Evolutionary conservation across 202 grass and related monocot species (phyloP).

Genomic region (Setaria viridis): DNA sequence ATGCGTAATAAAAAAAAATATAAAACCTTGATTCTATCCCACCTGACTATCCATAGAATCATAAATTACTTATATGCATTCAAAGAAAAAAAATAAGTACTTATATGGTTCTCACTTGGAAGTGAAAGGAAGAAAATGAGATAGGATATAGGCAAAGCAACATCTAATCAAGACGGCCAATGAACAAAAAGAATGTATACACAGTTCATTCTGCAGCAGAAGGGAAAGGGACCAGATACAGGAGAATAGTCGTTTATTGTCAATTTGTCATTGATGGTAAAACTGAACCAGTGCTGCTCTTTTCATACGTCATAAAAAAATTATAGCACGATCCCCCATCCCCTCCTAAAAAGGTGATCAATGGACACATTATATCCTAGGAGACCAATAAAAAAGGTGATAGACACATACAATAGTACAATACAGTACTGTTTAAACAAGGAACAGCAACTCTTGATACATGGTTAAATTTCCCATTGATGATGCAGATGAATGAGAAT

Average conservation of each 20-base stretch:
- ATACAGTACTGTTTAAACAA: not conserved
- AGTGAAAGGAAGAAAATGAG: not conserved
- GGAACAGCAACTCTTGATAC: not conserved
- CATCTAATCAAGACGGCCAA: not conserved
- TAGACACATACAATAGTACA: not conserved
- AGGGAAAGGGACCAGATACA: conserved; percentile 32
- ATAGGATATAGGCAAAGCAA: not conserved
- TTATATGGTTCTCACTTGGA: not conserved
- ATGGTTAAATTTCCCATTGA: not conserved
- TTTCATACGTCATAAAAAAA: conserved; percentile 16
- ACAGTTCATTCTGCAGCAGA: not conserved
- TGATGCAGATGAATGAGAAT: not conserved
- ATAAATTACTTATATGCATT: not conserved
- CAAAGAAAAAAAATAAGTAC: not conserved
- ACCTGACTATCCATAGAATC: not conserved
- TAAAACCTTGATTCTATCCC: conserved; percentile 19
- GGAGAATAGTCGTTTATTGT: not conserved
- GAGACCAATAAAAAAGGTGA: not conserved
- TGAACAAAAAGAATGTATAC: not conserved
- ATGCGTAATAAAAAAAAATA: conserved; percentile 5
- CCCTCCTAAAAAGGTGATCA: too few species aligned
- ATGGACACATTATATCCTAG: conserved; percentile 18
- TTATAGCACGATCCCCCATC: not conserved
- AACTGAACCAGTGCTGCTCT: not conserved
- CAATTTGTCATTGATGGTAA: not conserved